Evolutionary conservation across 305 asterid species (phyloP), one percentile per base, ranked within the genome.

Genomic region (Fraxinus ornus): DNA sequence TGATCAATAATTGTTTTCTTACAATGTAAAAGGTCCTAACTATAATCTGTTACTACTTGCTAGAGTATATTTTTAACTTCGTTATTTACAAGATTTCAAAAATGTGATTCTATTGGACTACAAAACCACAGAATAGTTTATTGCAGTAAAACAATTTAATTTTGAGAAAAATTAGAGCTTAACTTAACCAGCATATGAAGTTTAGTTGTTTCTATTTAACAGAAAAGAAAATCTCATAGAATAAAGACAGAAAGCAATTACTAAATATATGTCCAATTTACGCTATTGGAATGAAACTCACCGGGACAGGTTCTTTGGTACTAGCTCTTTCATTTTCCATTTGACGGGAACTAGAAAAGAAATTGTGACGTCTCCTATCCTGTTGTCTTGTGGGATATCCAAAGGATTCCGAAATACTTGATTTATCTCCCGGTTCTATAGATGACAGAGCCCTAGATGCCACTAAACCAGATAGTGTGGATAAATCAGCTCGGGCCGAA

Each of bases 361-460:
- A 83, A 80, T 82, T 57, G 36, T 79, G 88, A 37, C 52, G 88
- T 76, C 84, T 85, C 55, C 87, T 80, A 77, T 88, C 93, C 76
- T 86, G 90, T 82, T 83, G 91, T 78, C 90, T 89, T 44, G 77
- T 21, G 8, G 89, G 87, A 33, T 88, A 89, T 55, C 86, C 90
- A 49, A 87, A 90, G 22, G 91, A 88, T 47, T 86, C 87, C 3
- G 89, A 57, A 19, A 6, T 7, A 57, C 7, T 19, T 19, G 26
- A 74, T 70, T 79, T 87, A 22, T 86, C 86, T 74, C 84, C 86
- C 19, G 88, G 81, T 77, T 89, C 94, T 75, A 84, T 86, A 35
- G 93, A 78, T 55, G 91, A 78, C 80, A 87, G 66, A 60, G 89
- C 86, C 84, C 92, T 83, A n/a, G 95, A 86, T 66, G 91, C 85